Conservation (phyloP, 1,284 basidiomycete genomes). For the Puccinia horiana region DNA sequence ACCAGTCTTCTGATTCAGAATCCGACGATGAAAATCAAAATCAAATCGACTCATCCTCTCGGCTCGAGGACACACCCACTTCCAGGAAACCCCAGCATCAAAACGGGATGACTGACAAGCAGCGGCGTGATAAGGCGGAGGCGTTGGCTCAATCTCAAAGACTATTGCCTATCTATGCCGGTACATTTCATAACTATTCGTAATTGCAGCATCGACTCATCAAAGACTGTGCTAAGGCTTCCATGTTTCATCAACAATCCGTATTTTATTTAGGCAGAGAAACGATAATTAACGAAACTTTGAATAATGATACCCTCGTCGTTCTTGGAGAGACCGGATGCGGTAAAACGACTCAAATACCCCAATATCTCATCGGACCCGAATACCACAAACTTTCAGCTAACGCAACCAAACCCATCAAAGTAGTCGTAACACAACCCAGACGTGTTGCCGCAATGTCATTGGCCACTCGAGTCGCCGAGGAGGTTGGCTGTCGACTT, state of each 20-base stretch:
- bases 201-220: not conserved
- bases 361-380: conserved; percentile 80
- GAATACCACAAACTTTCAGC: conserved; percentile 63
- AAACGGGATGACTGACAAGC: conserved; percentile 2
- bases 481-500: conserved; percentile 72
- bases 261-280: conserved; percentile 66
- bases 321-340: conserved; percentile 95
- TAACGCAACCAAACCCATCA: conserved; percentile 69
- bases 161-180: conserved; percentile 35
- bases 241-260: not conserved
- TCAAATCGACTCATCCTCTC: not conserved
- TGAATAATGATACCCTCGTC: conserved; percentile 80
- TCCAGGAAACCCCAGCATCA: not conserved
- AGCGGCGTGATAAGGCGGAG: conserved; percentile 23
- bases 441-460: conserved; percentile 90
- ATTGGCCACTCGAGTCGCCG: conserved; percentile 82
- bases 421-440: conserved; percentile 72
- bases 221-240: not conserved
- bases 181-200: not conserved
- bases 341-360: conserved; percentile 95
- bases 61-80: not conserved
- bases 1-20: conserved; percentile 24
- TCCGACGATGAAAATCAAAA: not conserved
- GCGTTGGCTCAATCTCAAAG: conserved; percentile 21
- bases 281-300: conserved; percentile 72